Conservation (phyloP, 164 flowering plant species). For the Stephania yunnanensis region DNA sequence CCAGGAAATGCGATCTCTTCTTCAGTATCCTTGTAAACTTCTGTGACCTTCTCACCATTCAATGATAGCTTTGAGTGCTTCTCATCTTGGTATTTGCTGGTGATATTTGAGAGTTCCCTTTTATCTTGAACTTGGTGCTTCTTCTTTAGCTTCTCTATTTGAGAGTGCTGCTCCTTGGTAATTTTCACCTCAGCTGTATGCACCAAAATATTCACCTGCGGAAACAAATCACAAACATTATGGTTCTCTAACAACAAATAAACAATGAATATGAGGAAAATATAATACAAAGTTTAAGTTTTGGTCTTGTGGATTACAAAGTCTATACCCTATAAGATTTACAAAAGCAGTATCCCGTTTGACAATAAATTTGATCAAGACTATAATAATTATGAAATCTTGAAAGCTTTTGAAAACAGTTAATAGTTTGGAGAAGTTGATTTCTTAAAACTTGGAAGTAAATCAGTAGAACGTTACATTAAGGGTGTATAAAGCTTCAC, state of each 20-base stretch:
- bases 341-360: not conserved
- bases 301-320: no score
- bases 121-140: conserved; percentile 57
- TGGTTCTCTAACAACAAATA: no score
- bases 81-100: not conserved
- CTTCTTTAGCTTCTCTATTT: conserved; percentile 37
- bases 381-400: no score
- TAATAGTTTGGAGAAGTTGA: no score
- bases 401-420: no score
- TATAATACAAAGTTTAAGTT: no score
- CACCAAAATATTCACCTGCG: conserved; percentile 76
- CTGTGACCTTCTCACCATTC: not conserved
- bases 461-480: no score
- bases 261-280: not conserved
- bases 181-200: conserved; percentile 56
- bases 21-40: no score
- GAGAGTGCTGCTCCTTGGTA: conserved; percentile 32
- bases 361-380: no score
- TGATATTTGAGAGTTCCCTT: conserved; percentile 22
- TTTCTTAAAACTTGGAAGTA: no score
- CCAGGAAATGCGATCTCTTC: conserved; percentile 13
- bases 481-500: no score
- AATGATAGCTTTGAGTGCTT: no score
- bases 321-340: not conserved
- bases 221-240: not conserved